Evolutionary conservation across 345 rosid species (phyloP), one percentile per base, ranked within the genome.

Genomic region (Kernera saxatilis): DNA sequence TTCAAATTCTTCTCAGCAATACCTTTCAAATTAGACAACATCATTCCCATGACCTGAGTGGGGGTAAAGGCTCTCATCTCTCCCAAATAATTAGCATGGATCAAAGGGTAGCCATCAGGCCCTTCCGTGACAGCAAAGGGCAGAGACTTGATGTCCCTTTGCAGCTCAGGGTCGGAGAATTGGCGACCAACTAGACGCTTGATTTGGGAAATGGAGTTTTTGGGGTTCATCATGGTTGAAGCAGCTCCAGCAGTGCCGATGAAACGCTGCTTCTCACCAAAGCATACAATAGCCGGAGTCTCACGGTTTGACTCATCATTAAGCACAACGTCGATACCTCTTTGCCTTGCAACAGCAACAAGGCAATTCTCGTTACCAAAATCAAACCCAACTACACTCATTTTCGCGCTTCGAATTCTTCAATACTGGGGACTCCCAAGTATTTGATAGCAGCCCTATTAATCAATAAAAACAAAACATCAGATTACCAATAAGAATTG

Each of bases 371-470:
- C 99, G 52, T 95, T 95, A 39, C 99, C 99, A 45, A 92, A 85
- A 79, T 95, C 99, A 77, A 95, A 92, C 21, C 99, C 99, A 9
- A 92, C 97, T 48, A 95, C 99, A 13, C 99, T 95, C 99, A 95
- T 95, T 60, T 64, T 88, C 15, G 35, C 39, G 17, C 51, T 49
- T 49, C 27, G 57, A 33, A n/a, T 50, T 27, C 50, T 45, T 11
- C 7, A 55, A 45, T 32, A 8, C 8, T 60, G 26, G 70, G 9
- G 9, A 35, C 50, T 36, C 58, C 23, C 3, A 54, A 5, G 39
- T 33, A 65, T 15, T 10, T 52, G 10, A 30, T 6, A 32, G 37
- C 60, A 40, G 51, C 56, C 67, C 19, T 9, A 48, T 18, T 4
- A 11, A 59, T 9, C 25, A 44, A 32, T 1, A 2, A 5, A 32